phyloP scores from a whole-genome alignment of 805 yeast species.

The Wickerhamiella shivajii region DNA sequence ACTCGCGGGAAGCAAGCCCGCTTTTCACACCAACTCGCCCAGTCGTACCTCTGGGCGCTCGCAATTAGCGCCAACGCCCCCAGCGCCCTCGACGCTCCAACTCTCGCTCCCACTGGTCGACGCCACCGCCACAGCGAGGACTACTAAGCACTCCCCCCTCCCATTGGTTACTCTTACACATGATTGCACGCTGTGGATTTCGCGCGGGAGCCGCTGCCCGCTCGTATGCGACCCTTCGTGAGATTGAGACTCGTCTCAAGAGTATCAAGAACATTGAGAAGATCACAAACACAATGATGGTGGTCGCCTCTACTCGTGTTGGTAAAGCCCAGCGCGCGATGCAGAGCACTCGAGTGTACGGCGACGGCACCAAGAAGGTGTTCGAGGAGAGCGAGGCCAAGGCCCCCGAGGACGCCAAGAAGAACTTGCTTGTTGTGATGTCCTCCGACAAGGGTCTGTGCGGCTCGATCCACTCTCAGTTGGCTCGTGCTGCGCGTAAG shows the following conservation, averaged over 20 bases:
- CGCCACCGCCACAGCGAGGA: no score
- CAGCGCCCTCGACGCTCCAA: no score
- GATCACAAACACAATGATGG: slow-evolving; percentile 98
- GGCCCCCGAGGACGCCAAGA: slow-evolving; percentile 36
- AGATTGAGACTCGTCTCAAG: slow-evolving; percentile 94
- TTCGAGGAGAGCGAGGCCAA: slow-evolving; percentile 70
- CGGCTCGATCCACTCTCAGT: slow-evolving; percentile 94
- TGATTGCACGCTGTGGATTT: no score
- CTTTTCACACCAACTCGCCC: no score
- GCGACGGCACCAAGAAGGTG: slow-evolving; percentile 64
- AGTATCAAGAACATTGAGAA: slow-evolving; percentile 97
- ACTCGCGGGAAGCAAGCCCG: no score
- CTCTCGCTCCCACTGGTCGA: no score
- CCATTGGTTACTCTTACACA: no score
- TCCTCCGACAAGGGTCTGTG: slow-evolving; percentile 97
- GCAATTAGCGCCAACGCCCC: no score
- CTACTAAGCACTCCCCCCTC: no score
- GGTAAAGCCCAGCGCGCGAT: slow-evolving; percentile 92
- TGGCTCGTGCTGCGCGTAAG: slow-evolving; percentile 74
- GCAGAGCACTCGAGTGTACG: slow-evolving; percentile 73
- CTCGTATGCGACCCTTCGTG: slow-evolving; percentile 95
- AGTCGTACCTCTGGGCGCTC: no score
- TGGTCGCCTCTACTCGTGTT: slow-evolving; percentile 96
- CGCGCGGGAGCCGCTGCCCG: no score
- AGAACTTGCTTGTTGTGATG: slow-evolving; percentile 70